These are phyloP conservation scores for Alisma plantagoaquatica DNA, from an alignment of 106 monocot species.

Conservation along the genomic window DNA sequence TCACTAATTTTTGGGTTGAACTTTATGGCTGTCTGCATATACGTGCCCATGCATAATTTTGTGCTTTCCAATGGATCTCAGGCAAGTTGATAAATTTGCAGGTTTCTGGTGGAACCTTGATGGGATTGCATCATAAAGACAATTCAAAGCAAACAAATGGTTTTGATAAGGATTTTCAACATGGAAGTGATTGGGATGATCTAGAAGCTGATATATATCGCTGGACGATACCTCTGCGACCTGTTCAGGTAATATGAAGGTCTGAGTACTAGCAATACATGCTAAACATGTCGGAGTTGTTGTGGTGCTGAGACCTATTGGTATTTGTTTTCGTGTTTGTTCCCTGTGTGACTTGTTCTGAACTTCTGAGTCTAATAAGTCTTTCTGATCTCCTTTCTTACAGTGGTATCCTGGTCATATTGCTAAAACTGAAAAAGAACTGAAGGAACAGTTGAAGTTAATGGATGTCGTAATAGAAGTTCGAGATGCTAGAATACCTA, in stretches of 20 bases:
- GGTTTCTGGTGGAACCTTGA: slow-evolving; percentile 32
- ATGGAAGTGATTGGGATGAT: slow-evolving; percentile 46
- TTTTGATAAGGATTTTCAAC: slow-evolving; percentile 7
- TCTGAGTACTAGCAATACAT: no score
- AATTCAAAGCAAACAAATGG: slow-evolving; percentile 14
- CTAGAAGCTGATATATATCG: slow-evolving; percentile 64
- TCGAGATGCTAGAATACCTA: slow-evolving; percentile 90
- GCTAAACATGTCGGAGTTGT: neutral
- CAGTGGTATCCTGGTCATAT: slow-evolving; percentile 99
- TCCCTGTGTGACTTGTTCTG: neutral
- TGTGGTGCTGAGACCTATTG: neutral
- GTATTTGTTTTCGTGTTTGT: neutral
- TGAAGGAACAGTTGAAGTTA: slow-evolving; percentile 83
- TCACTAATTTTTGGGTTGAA: no score
- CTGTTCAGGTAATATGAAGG: slow-evolving; percentile 66
- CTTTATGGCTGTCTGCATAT: no score
- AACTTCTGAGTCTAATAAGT: neutral
- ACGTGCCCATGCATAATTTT: no score
- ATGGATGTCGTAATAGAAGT: slow-evolving; percentile 99
- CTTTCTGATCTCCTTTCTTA: slow-evolving; percentile 6
- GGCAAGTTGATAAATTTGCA: slow-evolving; percentile 18
- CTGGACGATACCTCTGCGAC: slow-evolving; percentile 79
- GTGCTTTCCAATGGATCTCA: no score
- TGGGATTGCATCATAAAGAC: slow-evolving; percentile 33
- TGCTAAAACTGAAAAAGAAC: slow-evolving; percentile 91